Base-by-base conservation (phyloP, 2,329 filamentous ascomycete genomes). In the Alternaria gansuensis region DNA sequence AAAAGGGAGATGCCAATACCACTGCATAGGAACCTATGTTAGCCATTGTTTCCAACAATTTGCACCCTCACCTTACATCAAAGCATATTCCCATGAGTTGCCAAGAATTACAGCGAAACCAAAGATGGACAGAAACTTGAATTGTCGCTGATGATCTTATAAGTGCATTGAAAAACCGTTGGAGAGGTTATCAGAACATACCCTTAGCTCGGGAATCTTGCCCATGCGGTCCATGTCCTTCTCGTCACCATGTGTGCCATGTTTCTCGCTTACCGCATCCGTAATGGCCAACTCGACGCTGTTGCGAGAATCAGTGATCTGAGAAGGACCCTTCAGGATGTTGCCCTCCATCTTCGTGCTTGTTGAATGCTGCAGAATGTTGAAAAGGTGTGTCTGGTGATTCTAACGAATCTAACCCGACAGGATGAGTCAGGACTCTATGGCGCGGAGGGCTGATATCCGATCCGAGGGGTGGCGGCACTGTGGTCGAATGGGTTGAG, bases 211-310 rank as follows among this genome's bases (percentile, higher is more conserved):
- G 33, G 65, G 66, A 26, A 57, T 17, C 34, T 68, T 68, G 14
- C 66, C 66, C 64, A 68, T 67, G 23, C 66, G 66, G 17, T 65
- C 26, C 66, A 68, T 67, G 31, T 67, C 64, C 3, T 23, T 48
- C n/a, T 57, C 53, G 54, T 68, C 67, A 2, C 54, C 28, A 9
- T 17, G 45, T 13, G 53, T 56, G 24, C 53, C 53, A 51, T 56
- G 3, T 29, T 51, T 56, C 17, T 51, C 46, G 31, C 31, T 41
- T 9, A 44, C 53, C n/a, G 46, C 46, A 21, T 17, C 6, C 5
- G 24, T 21, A 9, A 37, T 51, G 2, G 45, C 46, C 26, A 52
- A 33, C 21, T 44, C 51, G 29, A 58, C 34, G 24, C 55, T 58
- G 34, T 8, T 40, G 13, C 28, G 53, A 13, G 36, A 57, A 24